Evolutionary conservation across 768 basidiomycete genomes (phyloP).

Genomic region (Myochromella boudieri): DNA sequence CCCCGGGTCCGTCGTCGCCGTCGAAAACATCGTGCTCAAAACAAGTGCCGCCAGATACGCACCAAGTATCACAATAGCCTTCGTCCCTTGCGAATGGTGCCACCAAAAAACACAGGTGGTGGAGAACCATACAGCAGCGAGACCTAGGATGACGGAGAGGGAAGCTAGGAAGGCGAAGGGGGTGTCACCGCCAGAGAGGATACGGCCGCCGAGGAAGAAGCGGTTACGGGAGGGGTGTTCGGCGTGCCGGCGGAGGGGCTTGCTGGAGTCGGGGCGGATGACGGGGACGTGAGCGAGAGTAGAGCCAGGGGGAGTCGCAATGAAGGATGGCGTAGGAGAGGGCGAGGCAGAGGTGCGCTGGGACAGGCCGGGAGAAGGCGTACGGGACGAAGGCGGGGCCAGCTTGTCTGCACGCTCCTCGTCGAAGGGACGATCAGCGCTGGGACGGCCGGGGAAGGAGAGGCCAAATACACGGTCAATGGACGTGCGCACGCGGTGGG

Average conservation of each 20-base stretch:
- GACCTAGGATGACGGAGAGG: conserved; percentile 57
- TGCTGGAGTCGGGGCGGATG: conserved; percentile 35
- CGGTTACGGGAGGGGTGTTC: conserved; percentile 71
- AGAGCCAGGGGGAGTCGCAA: conserved; percentile 17
- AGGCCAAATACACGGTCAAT: conserved; percentile 60
- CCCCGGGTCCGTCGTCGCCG: conserved; percentile 82
- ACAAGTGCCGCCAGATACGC: conserved; percentile 60
- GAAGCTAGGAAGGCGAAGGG: conserved; percentile 78
- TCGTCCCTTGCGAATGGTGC: conserved; percentile 49
- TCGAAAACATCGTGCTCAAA: conserved; percentile 73
- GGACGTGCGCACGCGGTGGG: conserved; percentile 49
- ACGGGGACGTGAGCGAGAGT: conserved; percentile 35
- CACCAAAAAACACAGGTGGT: conserved; percentile 92
- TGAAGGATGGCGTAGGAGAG: conserved; percentile 17
- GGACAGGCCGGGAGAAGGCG: too few relatives aligned
- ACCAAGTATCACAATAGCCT: conserved; percentile 48
- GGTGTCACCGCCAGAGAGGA: conserved; percentile 85
- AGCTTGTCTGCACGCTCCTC: conserved; percentile 12
- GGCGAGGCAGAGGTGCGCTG: conserved; percentile 12
- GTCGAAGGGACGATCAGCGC: conserved; percentile 43
- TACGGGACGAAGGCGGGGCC: conserved; percentile 25
- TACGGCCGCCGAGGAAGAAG: conserved; percentile 70
- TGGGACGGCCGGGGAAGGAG: conserved; percentile 47
- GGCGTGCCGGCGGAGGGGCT: conserved; percentile 55
- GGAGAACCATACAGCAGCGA: conserved; percentile 83